A percentile compares a stretch with the other conserved stretches of the same genome.
phyloP scores from a whole-genome alignment of 768 basidiomycete genomes.

The Filobasidium floriforme region DNA sequence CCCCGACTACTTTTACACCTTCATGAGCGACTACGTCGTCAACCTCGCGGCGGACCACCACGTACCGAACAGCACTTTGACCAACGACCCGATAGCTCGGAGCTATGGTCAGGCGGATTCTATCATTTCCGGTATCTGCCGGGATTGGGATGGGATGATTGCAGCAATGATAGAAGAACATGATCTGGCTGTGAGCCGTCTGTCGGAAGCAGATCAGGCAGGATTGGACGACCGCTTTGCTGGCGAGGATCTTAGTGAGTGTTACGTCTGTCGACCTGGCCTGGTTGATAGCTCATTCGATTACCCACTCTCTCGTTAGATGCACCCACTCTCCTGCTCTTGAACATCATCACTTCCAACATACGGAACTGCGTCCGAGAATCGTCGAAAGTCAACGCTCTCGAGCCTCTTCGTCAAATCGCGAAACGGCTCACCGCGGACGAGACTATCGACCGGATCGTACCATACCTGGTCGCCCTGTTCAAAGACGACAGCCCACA shows the following conservation, averaged over 20 bases:
- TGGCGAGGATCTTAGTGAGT: slow-evolving; percentile 25
- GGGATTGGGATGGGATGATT: slow-evolving; percentile 25
- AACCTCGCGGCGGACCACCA: slow-evolving; percentile 45
- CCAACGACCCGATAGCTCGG: slow-evolving; percentile 16
- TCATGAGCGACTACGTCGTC: slow-evolving; percentile 83
- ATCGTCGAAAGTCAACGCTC: slow-evolving; percentile 71
- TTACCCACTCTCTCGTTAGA: slow-evolving; percentile 49
- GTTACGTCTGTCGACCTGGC: too few relatives aligned
- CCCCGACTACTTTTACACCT: slow-evolving; percentile 89
- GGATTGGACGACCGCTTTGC: slow-evolving; percentile 28
- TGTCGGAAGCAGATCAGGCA: not conserved
- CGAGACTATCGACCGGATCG: slow-evolving; percentile 84
- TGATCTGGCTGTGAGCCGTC: not conserved
- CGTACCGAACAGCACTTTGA: slow-evolving; percentile 25
- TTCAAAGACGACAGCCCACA: slow-evolving; percentile 74
- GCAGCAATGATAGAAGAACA: slow-evolving; percentile 17
- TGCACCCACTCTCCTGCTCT: slow-evolving; percentile 78
- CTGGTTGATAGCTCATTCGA: not conserved
- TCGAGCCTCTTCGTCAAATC: slow-evolving; percentile 80
- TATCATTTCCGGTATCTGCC: slow-evolving; percentile 11
- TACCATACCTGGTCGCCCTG: slow-evolving; percentile 84
- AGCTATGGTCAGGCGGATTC: slow-evolving; percentile 21
- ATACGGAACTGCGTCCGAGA: slow-evolving; percentile 79
- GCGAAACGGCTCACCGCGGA: slow-evolving; percentile 80
- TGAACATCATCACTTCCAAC: slow-evolving; percentile 79